A percentile compares a stretch with the other conserved stretches of the same genome.
Conservation (phyloP, 352 stramenopile genomes). For the Globisporangium heterothallicum region DNA sequence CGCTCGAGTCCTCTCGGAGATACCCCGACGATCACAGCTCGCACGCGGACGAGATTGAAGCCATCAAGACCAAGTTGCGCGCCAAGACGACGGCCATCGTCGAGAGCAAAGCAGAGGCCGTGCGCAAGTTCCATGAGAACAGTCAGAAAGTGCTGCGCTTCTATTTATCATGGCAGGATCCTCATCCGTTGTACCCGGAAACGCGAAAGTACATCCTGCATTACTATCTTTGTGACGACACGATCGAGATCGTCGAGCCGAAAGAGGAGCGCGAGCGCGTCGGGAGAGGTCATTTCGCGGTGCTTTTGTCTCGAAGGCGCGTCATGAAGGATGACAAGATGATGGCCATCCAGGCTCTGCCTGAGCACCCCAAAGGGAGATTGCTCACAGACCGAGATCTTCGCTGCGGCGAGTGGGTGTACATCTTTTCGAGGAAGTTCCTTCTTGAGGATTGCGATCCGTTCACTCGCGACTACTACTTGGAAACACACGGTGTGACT, state of each 20-base stretch:
- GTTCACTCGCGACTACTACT: slow-evolving; percentile 90
- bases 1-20: slow-evolving; percentile 29
- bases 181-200: slow-evolving; percentile 85
- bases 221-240: slow-evolving; percentile 92
- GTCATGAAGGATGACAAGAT: slow-evolving; percentile 37
- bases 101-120: slow-evolving; percentile 36
- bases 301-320: slow-evolving; percentile 78
- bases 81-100: slow-evolving; percentile 20
- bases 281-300: slow-evolving; percentile 58
- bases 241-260: slow-evolving; percentile 86
- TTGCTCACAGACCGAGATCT: slow-evolving; percentile 67
- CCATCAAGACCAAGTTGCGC: slow-evolving; percentile 36
- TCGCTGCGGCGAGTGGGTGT: slow-evolving; percentile 76
- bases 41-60: slow-evolving; percentile 44
- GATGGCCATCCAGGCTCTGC: slow-evolving; percentile 6
- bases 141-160: slow-evolving; percentile 89
- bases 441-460: slow-evolving; percentile 88
- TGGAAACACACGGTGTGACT: slow-evolving; percentile 71
- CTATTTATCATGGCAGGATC: slow-evolving; percentile 90
- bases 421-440: slow-evolving; percentile 82
- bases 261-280: slow-evolving; percentile 31
- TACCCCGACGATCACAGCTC: slow-evolving; percentile 78
- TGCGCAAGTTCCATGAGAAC: slow-evolving; percentile 72
- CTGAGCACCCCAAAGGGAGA: slow-evolving; percentile 6
- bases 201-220: slow-evolving; percentile 86